Conservation (phyloP, 768 basidiomycete genomes). For the Royoungia palumana region DNA sequence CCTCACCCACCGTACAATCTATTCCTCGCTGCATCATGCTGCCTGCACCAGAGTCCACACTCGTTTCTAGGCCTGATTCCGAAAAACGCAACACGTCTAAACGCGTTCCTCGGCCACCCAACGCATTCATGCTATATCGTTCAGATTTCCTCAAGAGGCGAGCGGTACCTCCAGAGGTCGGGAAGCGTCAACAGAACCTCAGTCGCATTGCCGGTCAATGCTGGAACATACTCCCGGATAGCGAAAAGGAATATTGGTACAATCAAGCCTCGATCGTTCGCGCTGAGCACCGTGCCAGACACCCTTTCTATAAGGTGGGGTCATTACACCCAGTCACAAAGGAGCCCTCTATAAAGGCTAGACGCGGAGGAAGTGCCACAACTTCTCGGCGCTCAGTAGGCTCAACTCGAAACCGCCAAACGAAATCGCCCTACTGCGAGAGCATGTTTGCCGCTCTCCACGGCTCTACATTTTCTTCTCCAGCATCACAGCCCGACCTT, state of each 20-base stretch:
- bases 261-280: slow-evolving; percentile 26
- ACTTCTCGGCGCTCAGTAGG: slow-evolving; percentile 35
- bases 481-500: slow-evolving; percentile 1
- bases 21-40: slow-evolving; percentile 2
- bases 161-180: slow-evolving; percentile 40
- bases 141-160: slow-evolving; percentile 46
- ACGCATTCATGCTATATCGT: slow-evolving; percentile 59
- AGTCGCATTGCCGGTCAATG: slow-evolving; percentile 50
- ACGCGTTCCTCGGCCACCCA: slow-evolving; percentile 47
- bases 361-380: slow-evolving; percentile 33
- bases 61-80: slow-evolving; percentile 2
- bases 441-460: slow-evolving; percentile 13
- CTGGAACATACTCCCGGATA: slow-evolving; percentile 44
- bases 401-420: slow-evolving; percentile 31
- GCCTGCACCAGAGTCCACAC: slow-evolving; percentile 2
- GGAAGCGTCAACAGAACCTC: slow-evolving; percentile 54
- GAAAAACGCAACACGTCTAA: slow-evolving; percentile 7
- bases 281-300: slow-evolving; percentile 27
- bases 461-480: slow-evolving; percentile 2
- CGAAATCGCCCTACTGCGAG: slow-evolving; percentile 13
- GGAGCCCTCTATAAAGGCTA: slow-evolving; percentile 20
- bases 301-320: slow-evolving; percentile 29
- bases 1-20: neutral
- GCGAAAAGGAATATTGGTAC: slow-evolving; percentile 37
- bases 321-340: slow-evolving; percentile 21